A percentile compares a stretch with the other conserved stretches of the same genome.
phyloP scores from a whole-genome alignment of 2,329 filamentous ascomycete genomes.

The Canariomyces notabilis region DNA sequence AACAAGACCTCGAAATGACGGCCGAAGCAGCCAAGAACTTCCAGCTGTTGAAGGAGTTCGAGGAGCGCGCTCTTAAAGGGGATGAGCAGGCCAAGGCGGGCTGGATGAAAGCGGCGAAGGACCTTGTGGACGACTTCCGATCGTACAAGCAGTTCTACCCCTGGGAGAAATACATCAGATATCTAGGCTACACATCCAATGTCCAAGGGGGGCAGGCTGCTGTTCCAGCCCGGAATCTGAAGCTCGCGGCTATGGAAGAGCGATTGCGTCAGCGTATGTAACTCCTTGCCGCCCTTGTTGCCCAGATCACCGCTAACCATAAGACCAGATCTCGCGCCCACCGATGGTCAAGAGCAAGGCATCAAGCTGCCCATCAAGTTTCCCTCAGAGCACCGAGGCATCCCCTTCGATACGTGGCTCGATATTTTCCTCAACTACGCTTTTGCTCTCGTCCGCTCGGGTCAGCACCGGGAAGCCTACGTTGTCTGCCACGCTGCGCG shows the following conservation, averaged over 20 bases:
- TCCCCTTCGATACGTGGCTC: slow-evolving; percentile 80
- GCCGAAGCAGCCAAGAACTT: slow-evolving; percentile 33
- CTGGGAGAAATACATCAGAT: slow-evolving; percentile 60
- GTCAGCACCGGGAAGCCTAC: slow-evolving; percentile 68
- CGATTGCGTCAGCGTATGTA: slow-evolving; percentile 42
- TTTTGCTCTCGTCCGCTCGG: slow-evolving; percentile 64
- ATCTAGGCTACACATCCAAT: slow-evolving; percentile 41
- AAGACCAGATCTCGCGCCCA: slow-evolving; percentile 27
- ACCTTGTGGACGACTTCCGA: slow-evolving; percentile 59
- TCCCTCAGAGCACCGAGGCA: slow-evolving; percentile 54
- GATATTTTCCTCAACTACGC: slow-evolving; percentile 88
- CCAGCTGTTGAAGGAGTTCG: slow-evolving; percentile 40
- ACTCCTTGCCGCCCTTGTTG: background rate
- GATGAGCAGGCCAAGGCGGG: slow-evolving; percentile 39
- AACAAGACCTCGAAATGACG: slow-evolving; percentile 39
- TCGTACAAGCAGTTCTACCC: slow-evolving; percentile 60
- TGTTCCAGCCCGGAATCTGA: slow-evolving; percentile 33
- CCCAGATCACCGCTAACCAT: background rate
- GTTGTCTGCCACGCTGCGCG: slow-evolving; percentile 71
- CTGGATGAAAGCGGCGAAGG: slow-evolving; percentile 57
- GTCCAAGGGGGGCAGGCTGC: slow-evolving; percentile 33
- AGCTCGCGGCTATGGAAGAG: slow-evolving; percentile 52
- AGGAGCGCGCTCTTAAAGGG: slow-evolving; percentile 23
- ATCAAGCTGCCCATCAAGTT: slow-evolving; percentile 22
- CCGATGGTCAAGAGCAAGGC: slow-evolving; percentile 28